A percentile compares a stretch with the other conserved stretches of the same genome.
phyloP scores from a whole-genome alignment of 768 basidiomycete genomes.

The Hemileccinum rubropunctum region DNA sequence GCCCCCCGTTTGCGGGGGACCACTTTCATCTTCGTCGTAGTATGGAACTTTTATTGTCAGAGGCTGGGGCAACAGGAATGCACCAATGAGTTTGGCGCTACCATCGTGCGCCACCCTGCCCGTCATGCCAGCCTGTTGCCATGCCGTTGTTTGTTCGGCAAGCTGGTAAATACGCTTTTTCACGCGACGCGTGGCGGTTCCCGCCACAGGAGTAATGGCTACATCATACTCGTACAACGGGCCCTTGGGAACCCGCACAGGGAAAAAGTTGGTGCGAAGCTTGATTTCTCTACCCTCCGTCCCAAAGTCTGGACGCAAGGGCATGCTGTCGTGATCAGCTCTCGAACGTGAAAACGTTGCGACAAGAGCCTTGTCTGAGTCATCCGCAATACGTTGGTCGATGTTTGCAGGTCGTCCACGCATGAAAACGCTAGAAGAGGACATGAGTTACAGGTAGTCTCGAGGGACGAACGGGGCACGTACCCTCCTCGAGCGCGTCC shows the following conservation, averaged over 20 bases:
- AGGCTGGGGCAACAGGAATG: constrained; percentile 40
- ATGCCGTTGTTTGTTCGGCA: constrained; percentile 42
- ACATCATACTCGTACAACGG: constrained; percentile 50
- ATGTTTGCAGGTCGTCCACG: constrained; percentile 43
- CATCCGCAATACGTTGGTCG: constrained; percentile 47
- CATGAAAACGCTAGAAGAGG: constrained; percentile 38
- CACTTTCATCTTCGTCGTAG: constrained; percentile 46
- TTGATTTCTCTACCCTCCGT: constrained; percentile 41
- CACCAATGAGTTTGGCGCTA: constrained; percentile 45
- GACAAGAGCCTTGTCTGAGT: constrained; percentile 45
- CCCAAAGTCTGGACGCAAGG: constrained; percentile 49
- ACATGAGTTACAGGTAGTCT: not conserved
- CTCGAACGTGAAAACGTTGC: constrained; percentile 28
- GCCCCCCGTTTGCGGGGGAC: constrained; percentile 27
- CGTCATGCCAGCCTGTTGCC: constrained; percentile 39
- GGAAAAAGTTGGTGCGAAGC: constrained; percentile 53
- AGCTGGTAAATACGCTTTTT: constrained; percentile 47
- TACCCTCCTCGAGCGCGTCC: constrained; percentile 40
- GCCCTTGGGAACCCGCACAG: constrained; percentile 44
- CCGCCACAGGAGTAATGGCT: constrained; percentile 35
- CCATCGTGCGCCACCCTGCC: constrained; percentile 47
- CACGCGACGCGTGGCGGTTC: constrained; percentile 36
- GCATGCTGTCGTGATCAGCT: constrained; percentile 33
- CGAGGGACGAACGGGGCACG: constrained; percentile 6
- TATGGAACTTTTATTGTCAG: constrained; percentile 38